Evolutionary conservation across 2,329 filamentous ascomycete genomes (phyloP).

Genomic region (Botrytis tulipae): DNA sequence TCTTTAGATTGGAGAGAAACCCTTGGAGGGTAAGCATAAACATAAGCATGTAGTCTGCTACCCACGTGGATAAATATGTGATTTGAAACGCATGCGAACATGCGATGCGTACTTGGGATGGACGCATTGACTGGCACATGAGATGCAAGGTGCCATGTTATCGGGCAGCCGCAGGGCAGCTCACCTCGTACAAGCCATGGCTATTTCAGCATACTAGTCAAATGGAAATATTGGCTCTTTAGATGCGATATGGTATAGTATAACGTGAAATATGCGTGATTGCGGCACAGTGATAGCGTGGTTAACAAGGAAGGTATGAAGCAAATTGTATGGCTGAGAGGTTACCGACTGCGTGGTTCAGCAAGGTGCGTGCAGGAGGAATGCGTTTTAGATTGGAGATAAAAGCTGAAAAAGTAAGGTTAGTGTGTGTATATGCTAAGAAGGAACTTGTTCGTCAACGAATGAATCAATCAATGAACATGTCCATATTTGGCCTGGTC

Average conservation of each 20-base stretch:
- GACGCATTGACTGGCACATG: not conserved
- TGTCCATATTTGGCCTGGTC: not conserved
- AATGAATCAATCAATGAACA: not conserved
- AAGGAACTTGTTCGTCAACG: not conserved
- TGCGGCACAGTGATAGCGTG: not conserved
- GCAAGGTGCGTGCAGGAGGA: not conserved
- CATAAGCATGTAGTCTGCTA: not conserved
- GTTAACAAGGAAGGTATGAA: not conserved
- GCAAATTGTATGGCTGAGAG: not conserved
- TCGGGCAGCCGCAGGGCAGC: not conserved
- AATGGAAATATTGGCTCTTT: not conserved
- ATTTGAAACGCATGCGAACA: not conserved
- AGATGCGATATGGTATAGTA: not conserved
- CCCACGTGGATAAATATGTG: not conserved
- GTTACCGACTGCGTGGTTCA: constrained; percentile 4
- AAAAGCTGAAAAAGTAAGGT: not conserved
- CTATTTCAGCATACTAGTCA: not conserved
- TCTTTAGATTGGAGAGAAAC: not conserved
- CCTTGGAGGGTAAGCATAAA: not conserved
- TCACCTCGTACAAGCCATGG: not conserved
- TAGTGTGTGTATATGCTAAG: not conserved
- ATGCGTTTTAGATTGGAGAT: not conserved
- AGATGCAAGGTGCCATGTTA: not conserved
- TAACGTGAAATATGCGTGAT: constrained; percentile 5
- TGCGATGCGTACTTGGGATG: not conserved